These are phyloP conservation scores for Globisporangium rhizosaccharum DNA, from an alignment of 352 stramenopile genomes.

Conservation along the genomic window DNA sequence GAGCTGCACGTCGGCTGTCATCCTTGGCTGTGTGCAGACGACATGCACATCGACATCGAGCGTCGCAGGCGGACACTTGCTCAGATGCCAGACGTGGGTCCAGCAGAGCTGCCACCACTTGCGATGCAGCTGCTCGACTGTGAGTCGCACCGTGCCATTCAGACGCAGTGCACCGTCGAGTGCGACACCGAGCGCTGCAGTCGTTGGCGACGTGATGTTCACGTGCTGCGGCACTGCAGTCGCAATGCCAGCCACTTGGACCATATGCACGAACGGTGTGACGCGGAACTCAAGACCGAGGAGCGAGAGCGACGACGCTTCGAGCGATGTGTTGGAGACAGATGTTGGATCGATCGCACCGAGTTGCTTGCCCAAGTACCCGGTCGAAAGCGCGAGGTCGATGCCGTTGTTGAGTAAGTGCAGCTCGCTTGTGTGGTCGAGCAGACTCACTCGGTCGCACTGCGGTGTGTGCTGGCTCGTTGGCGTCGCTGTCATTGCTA, in stretches of 20 bases:
- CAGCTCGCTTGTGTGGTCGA: neutral
- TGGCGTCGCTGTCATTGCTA: too few species aligned
- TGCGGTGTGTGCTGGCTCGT: too few species aligned
- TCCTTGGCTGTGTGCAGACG: neutral
- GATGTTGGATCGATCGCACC: neutral
- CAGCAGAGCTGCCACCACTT: slow-evolving; percentile 13
- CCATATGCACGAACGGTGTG: neutral
- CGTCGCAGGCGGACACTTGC: neutral
- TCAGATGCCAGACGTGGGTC: neutral
- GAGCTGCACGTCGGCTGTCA: neutral
- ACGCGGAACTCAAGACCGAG: neutral
- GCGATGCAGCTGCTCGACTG: slow-evolving; percentile 5
- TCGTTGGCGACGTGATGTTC: neutral
- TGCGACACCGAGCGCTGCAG: neutral
- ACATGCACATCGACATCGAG: slow-evolving; percentile 3
- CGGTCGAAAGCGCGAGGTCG: neutral
- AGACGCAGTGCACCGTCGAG: neutral
- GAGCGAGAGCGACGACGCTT: neutral
- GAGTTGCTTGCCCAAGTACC: neutral
- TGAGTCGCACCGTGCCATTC: slow-evolving; percentile 3
- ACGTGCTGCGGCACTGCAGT: neutral
- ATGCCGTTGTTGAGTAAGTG: neutral
- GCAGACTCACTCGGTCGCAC: neutral
- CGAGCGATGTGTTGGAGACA: neutral
- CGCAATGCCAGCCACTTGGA: neutral